Evolutionary conservation across 176 grass and related monocot species (phyloP).

Genomic region (Aechmea fasciata): DNA sequence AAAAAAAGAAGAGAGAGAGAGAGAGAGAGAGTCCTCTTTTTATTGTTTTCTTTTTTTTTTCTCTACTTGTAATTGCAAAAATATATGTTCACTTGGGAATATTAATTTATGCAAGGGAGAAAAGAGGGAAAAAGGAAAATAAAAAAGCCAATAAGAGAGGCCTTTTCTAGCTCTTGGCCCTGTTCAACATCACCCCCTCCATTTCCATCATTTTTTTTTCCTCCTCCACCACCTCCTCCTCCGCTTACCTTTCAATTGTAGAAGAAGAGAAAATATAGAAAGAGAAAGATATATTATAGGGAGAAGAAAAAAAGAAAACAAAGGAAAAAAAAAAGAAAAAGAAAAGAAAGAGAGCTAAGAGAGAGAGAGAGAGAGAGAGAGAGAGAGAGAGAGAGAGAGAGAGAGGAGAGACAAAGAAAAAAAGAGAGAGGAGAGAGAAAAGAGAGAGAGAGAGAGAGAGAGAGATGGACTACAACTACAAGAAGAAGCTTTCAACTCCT

Average conservation of each 20-base stretch:
- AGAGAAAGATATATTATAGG: not conserved
- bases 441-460: slow-evolving; percentile 39
- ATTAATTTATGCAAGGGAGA: slow-evolving; percentile 23
- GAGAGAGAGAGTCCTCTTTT: slow-evolving; percentile 36
- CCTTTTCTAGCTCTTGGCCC: slow-evolving; percentile 43
- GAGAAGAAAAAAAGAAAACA: not conserved
- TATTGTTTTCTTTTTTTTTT: slow-evolving; percentile 28
- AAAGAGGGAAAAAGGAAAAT: slow-evolving; percentile 30
- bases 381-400: slow-evolving; percentile 45
- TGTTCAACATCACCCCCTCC: slow-evolving; percentile 52
- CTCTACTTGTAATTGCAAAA: slow-evolving; percentile 1
- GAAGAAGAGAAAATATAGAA: slow-evolving; percentile 22
- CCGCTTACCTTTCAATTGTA: slow-evolving; percentile 85
- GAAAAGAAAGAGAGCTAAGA: slow-evolving; percentile 45
- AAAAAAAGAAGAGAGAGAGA: slow-evolving; percentile 52
- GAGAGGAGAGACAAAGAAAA: slow-evolving; percentile 28
- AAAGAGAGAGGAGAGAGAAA: slow-evolving; percentile 42
- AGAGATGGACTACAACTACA: slow-evolving; percentile 21
- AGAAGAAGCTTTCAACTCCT: slow-evolving; percentile 51
- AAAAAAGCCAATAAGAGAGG: slow-evolving; percentile 43
- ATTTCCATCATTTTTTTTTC: slow-evolving; percentile 36
- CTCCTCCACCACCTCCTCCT: slow-evolving; percentile 41
- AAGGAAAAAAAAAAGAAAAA: slow-evolving; percentile 27
- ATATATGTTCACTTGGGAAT: not conserved
- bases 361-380: slow-evolving; percentile 30